Base-by-base conservation (phyloP, 306 rosid species). In the Datisca glomerata region DNA sequence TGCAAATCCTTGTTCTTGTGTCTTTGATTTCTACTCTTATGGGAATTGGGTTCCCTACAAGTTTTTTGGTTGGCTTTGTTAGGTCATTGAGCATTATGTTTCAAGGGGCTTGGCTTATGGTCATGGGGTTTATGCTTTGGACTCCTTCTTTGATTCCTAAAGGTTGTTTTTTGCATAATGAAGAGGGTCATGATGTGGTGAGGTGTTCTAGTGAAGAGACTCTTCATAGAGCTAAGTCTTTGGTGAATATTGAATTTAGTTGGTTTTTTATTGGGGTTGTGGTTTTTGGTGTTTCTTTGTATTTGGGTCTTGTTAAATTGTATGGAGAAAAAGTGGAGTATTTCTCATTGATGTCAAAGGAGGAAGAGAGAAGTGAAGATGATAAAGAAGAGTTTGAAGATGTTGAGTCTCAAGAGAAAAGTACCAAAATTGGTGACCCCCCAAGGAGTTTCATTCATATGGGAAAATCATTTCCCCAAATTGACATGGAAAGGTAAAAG, bases 111-210 rank as follows among this genome's bases (percentile, higher is more conserved):
- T 87, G 94, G 97, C 57, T 87, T 3, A 31, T 77, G 0, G 32
- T 53, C 20, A 73, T 74, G 85, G 97, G 97, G 0, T 29, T 74
- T 37, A 66, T 71, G 66, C 70, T 89, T 0, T 89, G 94, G 94
- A 89, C 77, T 0, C 95, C 93, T 0, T 45, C 18, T 1, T 53
- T 89, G 10, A 47, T 83, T 0, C 39, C 80, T 0, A 83, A 80
- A 69, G 97, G 91, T 1, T 89, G 97, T 15, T 61, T 55, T 49
- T 44, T 89, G 44, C 47, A 76, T 23, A 1, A 0, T 0, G 93
- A 76, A 21, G 75, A 69, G 9, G 97, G 86, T 3, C 95, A 75
- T 25, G 1, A 24, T n/a, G 91, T 80, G 19, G 93, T 68, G 3
- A 61, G 73, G 15, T 89, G 97, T 47, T 27, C 29, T 0, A 56